These are phyloP conservation scores for Talaromyces sp. DNA, from an alignment of 2,329 filamentous ascomycete species.

Conservation along the genomic window DNA sequence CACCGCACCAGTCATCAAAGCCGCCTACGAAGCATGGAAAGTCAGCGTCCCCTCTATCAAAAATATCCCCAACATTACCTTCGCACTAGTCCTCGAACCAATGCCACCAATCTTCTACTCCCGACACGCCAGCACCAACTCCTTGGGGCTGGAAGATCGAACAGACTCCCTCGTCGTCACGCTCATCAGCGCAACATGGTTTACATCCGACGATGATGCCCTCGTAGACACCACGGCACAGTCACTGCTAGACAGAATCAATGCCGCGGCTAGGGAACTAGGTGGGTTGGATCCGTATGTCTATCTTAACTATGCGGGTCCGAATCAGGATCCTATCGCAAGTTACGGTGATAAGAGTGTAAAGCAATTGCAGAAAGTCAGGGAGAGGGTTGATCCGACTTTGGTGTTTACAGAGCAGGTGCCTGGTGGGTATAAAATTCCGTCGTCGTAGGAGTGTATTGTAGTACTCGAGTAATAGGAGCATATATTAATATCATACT, in stretches of 20 bases:
- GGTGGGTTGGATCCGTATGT: not conserved
- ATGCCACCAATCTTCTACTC: constrained; percentile 1
- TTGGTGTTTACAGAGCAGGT: constrained; percentile 3
- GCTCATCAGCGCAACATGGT: constrained; percentile 1
- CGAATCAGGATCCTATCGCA: constrained; percentile 4
- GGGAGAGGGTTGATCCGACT: constrained; percentile 1
- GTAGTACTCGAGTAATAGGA: not conserved
- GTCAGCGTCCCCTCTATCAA: constrained; percentile 3
- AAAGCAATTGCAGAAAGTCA: not conserved
- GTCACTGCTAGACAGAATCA: not conserved
- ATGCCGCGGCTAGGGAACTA: not conserved
- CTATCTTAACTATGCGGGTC: constrained; percentile 5
- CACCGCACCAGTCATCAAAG: constrained; percentile 7
- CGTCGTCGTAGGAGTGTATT: not conserved
- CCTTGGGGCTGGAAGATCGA: not conserved
- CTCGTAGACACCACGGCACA: not conserved
- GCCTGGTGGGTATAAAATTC: constrained; percentile 11
- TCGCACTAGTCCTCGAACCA: not conserved
- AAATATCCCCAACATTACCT: constrained; percentile 5
- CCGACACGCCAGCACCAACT: constrained; percentile 4
- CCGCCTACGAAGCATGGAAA: constrained; percentile 10
- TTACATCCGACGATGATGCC: not conserved
- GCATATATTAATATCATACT: not conserved
- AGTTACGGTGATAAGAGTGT: constrained; percentile 5
- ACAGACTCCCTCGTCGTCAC: not conserved